Conservation (phyloP, 257 asterid species). For the Solanum pennellii region DNA sequence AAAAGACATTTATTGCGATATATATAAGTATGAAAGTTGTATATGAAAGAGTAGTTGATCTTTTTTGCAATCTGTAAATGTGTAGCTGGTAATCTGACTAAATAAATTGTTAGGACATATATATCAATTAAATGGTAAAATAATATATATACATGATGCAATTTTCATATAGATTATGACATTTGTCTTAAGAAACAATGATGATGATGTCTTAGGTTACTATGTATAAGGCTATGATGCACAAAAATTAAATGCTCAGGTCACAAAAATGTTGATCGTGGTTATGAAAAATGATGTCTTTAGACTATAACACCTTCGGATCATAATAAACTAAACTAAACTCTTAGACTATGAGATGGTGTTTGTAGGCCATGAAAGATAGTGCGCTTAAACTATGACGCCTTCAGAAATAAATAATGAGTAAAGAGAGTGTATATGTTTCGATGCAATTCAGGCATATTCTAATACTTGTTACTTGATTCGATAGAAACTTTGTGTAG, state of each 20-base stretch:
- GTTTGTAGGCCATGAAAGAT: not conserved
- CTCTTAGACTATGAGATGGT: not conserved
- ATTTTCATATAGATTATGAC: not conserved
- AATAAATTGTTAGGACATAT: too few species aligned
- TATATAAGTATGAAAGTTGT: not conserved
- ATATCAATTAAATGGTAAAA: too few species aligned
- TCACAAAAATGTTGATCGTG: not conserved
- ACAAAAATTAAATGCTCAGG: not conserved
- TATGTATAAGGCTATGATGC: not conserved
- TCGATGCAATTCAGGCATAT: not conserved
- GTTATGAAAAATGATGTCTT: not conserved
- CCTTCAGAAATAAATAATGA: not conserved
- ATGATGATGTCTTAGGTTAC: not conserved
- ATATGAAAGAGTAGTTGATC: not conserved
- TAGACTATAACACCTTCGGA: not conserved
- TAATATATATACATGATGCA: not conserved
- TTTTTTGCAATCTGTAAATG: not conserved
- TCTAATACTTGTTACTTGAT: not conserved
- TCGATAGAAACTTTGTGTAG: not conserved
- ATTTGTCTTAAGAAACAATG: not conserved
- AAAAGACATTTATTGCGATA: not conserved
- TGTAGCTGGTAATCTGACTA: not conserved
- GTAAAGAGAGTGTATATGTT: not conserved
- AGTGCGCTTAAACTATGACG: not conserved
- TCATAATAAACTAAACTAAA: not conserved